Conservation (phyloP, 192 early-diverging fungal species). For the Umbelopsis sp. region DNA sequence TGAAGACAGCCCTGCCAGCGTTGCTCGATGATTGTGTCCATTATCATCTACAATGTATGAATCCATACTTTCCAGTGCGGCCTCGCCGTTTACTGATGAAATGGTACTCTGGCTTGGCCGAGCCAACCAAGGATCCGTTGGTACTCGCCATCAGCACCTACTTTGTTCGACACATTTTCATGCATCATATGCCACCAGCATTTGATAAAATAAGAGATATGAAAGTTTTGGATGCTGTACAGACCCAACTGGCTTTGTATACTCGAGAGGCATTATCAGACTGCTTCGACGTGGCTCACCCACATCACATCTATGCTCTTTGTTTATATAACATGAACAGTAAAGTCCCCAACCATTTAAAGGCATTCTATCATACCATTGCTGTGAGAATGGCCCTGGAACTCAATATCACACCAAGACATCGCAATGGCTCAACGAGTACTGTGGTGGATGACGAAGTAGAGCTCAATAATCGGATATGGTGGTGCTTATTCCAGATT, state of each 20-base stretch:
- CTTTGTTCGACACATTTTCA: conserved; percentile 32
- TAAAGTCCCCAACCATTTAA: conserved; percentile 16
- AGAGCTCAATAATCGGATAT: conserved; percentile 28
- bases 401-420: conserved; percentile 16
- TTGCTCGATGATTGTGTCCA: conserved; percentile 31
- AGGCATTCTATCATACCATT: conserved; percentile 28
- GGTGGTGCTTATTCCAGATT: conserved; percentile 36
- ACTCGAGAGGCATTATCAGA: conserved; percentile 27
- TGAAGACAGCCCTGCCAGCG: conserved; percentile 9
- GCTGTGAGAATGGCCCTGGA: conserved; percentile 31
- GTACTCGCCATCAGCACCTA: conserved; percentile 24
- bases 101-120: conserved; percentile 32
- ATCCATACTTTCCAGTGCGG: conserved; percentile 30
- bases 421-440: not conserved
- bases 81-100: conserved; percentile 19
- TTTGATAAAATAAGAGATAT: conserved; percentile 19
- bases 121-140: conserved; percentile 26
- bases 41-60: conserved; percentile 28
- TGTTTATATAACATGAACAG: conserved; percentile 27
- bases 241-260: conserved; percentile 14
- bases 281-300: conserved; percentile 27
- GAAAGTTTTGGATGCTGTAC: conserved; percentile 25
- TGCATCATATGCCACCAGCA: conserved; percentile 24
- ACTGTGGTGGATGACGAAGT: conserved; percentile 1
- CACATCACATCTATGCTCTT: conserved; percentile 28